Percentiles rank a stretch among this genome's conserved stretches.
Evolutionary conservation across 331 rosid species (phyloP).

Genomic region (Cydonia oblonga): DNA sequence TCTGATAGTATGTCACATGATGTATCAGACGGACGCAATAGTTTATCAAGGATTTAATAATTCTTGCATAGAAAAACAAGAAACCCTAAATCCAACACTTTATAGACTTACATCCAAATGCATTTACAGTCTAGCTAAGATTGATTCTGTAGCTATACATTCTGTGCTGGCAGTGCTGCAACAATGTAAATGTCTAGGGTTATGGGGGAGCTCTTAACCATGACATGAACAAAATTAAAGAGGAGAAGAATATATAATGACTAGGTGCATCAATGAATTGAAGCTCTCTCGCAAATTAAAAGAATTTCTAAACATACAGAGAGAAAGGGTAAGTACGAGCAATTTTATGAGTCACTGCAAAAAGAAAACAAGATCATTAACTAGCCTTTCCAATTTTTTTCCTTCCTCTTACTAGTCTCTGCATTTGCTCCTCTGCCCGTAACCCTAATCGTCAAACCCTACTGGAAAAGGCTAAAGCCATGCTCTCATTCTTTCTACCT

Average conservation of each 20-base stretch:
- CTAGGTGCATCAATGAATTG: conserved; percentile 1
- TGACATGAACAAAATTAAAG: background rate
- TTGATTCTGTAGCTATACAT: background rate
- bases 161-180: background rate
- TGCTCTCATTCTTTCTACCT: conserved; percentile 57
- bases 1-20: no score
- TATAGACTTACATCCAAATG: background rate
- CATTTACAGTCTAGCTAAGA: background rate
- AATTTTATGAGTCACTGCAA: background rate
- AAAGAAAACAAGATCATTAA: conserved; percentile 48
- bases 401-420: background rate
- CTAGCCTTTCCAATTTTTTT: conserved; percentile 39
- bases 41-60: background rate
- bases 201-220: background rate
- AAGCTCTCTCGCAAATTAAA: background rate
- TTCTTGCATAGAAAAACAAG: background rate
- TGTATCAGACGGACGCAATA: no score
- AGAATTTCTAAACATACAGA: background rate
- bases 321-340: background rate
- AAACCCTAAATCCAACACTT: background rate
- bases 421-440: conserved; percentile 13
- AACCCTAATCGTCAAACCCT: conserved; percentile 4
- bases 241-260: background rate
- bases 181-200: background rate
- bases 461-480: conserved; percentile 62